Percentiles rank a stretch among this genome's conserved stretches.
phyloP scores from a whole-genome alignment of 768 basidiomycete species.

The Boletus edulis region DNA sequence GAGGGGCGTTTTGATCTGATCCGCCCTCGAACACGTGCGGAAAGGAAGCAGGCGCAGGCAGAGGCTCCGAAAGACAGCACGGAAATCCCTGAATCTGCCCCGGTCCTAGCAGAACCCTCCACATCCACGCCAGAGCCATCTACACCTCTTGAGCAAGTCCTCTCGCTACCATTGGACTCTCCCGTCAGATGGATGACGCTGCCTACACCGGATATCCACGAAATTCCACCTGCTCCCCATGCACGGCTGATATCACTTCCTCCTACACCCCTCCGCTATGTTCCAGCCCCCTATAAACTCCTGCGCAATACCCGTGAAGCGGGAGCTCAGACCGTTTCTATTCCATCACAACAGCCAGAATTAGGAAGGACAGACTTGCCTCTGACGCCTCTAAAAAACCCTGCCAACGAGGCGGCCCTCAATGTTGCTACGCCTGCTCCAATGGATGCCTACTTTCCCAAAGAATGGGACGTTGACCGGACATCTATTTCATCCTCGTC shows the following conservation, averaged over 20 bases:
- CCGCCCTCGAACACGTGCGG: constrained; percentile 38
- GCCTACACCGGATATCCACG: constrained; percentile 60
- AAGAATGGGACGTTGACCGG: constrained; percentile 76
- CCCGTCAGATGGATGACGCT: constrained; percentile 47
- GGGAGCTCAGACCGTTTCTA: constrained; percentile 22
- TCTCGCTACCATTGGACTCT: constrained; percentile 31
- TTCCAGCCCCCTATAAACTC: constrained; percentile 16
- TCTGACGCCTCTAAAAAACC: constrained; percentile 77
- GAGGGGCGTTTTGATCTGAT: constrained; percentile 89
- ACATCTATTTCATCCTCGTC: constrained; percentile 37
- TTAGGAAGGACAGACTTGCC: constrained; percentile 45
- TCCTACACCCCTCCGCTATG: constrained; percentile 27
- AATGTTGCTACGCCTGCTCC: constrained; percentile 55
- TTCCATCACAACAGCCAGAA: constrained; percentile 10
- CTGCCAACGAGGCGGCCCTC: constrained; percentile 78
- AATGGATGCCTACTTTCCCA: constrained; percentile 75
- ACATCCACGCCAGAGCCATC: constrained; percentile 21
- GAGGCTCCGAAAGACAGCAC: not conserved
- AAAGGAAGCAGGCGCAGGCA: constrained; percentile 10
- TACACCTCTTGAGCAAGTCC: constrained; percentile 38
- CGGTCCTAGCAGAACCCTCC: constrained; percentile 2
- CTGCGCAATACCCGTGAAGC: constrained; percentile 13
- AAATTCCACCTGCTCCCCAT: constrained; percentile 62
- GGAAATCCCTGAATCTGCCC: constrained; percentile 19
- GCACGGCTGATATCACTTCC: constrained; percentile 51